Evolutionary conservation across 225 moss, liverwort and hornwort species (phyloP).

Genomic region (Neckera pumila): DNA sequence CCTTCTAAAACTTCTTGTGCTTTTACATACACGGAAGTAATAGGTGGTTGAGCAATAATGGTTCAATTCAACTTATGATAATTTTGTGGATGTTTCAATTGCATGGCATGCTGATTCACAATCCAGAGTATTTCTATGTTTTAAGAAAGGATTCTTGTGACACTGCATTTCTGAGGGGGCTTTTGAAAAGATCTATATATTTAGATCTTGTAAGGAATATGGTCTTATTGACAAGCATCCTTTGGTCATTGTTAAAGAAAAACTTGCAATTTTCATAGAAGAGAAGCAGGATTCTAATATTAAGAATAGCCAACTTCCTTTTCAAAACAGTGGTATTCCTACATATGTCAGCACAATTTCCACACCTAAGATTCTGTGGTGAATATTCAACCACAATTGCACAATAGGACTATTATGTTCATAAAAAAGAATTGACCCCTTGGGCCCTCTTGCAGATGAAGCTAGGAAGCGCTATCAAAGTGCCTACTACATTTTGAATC

Average conservation of each 20-base stretch:
- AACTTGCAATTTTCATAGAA: conserved; percentile 41
- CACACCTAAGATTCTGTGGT: conserved; percentile 16
- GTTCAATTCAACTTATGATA: background rate
- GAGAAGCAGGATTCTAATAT: background rate
- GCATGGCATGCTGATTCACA: conserved; percentile 67
- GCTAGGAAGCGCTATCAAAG: background rate
- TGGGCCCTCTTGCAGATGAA: background rate
- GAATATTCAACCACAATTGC: background rate
- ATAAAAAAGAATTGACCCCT: background rate
- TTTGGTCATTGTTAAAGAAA: conserved; percentile 54
- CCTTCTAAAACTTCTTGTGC: background rate
- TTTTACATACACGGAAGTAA: background rate
- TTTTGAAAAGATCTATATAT: conserved; percentile 37
- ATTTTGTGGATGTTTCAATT: conserved; percentile 22
- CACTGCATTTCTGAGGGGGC: conserved; percentile 73
- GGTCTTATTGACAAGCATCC: conserved; percentile 63
- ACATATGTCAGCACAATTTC: background rate
- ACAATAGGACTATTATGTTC: background rate
- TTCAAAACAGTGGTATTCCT: background rate
- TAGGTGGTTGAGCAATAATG: background rate
- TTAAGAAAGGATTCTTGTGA: conserved; percentile 85
- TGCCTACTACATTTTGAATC: background rate
- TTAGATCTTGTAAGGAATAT: conserved; percentile 11
- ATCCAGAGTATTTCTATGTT: conserved; percentile 86
- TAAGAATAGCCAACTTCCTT: background rate